Conservation (phyloP, 2,329 filamentous ascomycete genomes). For the Ceratocystis huliohia region DNA sequence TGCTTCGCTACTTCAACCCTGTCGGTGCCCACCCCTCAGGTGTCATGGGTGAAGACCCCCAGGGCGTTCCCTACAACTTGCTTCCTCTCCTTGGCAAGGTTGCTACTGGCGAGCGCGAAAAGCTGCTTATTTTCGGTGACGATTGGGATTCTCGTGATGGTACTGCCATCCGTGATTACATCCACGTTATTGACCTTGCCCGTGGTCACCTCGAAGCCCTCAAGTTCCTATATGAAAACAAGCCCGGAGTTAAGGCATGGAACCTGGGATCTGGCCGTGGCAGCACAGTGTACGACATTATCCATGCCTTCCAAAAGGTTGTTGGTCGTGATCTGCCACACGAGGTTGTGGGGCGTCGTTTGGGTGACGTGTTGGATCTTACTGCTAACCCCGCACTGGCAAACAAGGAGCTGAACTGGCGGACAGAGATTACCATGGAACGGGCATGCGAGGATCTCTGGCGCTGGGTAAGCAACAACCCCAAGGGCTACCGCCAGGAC, state of each 20-base stretch:
- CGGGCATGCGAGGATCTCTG: slow-evolving; percentile 89
- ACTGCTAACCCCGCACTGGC: slow-evolving; percentile 83
- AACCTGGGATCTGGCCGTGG: slow-evolving; percentile 91
- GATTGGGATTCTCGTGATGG: slow-evolving; percentile 87
- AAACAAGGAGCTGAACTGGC: slow-evolving; percentile 83
- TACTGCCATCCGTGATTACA: slow-evolving; percentile 94
- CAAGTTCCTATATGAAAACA: slow-evolving; percentile 70
- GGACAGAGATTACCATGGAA: slow-evolving; percentile 79
- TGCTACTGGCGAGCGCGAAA: slow-evolving; percentile 85
- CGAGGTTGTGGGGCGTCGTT: slow-evolving; percentile 67
- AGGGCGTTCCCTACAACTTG: slow-evolving; percentile 91
- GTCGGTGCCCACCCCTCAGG: slow-evolving; percentile 88
- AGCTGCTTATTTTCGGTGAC: slow-evolving; percentile 86
- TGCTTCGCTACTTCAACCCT: slow-evolving; percentile 96
- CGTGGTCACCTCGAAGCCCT: slow-evolving; percentile 78
- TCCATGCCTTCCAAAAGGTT: slow-evolving; percentile 80
- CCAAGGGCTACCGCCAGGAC: slow-evolving; percentile 82
- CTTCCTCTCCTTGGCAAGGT: slow-evolving; percentile 90
- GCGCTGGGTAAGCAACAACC: slow-evolving; percentile 96
- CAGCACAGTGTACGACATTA: slow-evolving; percentile 93
- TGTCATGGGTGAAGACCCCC: slow-evolving; percentile 95
- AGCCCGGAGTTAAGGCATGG: slow-evolving; percentile 88
- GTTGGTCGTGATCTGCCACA: slow-evolving; percentile 80
- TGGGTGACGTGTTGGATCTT: slow-evolving; percentile 85
- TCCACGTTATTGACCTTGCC: slow-evolving; percentile 85